Base-by-base conservation (phyloP, 164 flowering plant species). In the Euptelea pleiosperma region DNA sequence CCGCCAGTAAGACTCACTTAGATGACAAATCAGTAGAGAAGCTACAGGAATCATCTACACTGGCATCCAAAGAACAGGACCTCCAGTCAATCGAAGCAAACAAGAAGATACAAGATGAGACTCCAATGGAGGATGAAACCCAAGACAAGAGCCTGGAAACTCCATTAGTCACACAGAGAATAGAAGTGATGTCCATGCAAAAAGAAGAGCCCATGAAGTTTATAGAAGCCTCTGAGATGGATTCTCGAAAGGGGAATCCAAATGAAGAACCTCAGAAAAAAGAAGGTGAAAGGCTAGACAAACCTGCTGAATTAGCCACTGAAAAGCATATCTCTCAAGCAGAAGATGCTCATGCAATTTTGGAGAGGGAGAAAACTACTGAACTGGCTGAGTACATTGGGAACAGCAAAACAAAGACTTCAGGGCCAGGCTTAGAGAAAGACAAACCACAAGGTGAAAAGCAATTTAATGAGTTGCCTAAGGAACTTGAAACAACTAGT, bases 11-110 rank as follows among this genome's bases (percentile, higher is more conserved):
- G 16, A 2, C 7, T 31, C 43, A 2, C 16, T 30, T 30, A 30
- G 39, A 35, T 43, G 61, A 42, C 3, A 51, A 35, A 24, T 24
- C 19, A 55, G 61, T 46, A 18, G 67, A 62, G 15, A 49, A 15
- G 14, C 35, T 43, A 49, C 55, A 16, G 8, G 59, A 52, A 45
- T 24, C 60, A 51, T 39, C 36, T 55, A 39, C 33, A 37, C 14
- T n/a, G 12, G 14, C 18, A 44, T 25, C 67, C 8, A 5, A 39
- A 24, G 25, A 50, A 44, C 61, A 35, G 45, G 59, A 42, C 16
- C 58, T 28, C 1, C 60, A 54, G 25, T 16, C 52, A 39, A 15
- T 41, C 16, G 48, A 47, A 35, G 49, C 28, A 50, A 21, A 46
- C 6, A 18, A 8, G 28, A 43, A 28, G 8, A 49, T 43, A 24